These are phyloP conservation scores for Macrolepiota dolichaula DNA, from an alignment of 768 basidiomycete genomes.

Conservation along the genomic window DNA sequence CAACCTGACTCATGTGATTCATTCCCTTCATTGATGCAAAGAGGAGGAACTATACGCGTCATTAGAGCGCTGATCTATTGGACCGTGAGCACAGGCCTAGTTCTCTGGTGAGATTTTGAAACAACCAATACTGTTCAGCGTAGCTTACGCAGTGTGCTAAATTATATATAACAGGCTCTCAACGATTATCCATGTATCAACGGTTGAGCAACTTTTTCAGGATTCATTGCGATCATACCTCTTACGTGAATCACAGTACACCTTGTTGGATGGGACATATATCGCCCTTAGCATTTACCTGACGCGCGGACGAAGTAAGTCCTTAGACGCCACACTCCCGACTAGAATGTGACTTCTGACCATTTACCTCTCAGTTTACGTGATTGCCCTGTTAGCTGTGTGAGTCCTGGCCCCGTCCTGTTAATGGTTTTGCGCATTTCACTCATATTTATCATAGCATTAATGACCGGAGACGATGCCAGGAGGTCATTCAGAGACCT, in stretches of 20 bases:
- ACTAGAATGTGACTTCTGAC: not conserved
- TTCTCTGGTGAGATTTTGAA: not conserved
- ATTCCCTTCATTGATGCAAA: not conserved
- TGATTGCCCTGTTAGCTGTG: slow-evolving; percentile 1
- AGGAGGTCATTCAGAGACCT: slow-evolving; percentile 1
- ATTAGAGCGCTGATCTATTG: not conserved
- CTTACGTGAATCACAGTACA: not conserved
- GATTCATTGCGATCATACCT: not conserved
- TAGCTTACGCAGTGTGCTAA: not conserved
- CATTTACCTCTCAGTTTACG: not conserved
- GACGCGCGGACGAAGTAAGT: not conserved
- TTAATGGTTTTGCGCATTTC: too few relatives aligned
- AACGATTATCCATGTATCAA: not conserved
- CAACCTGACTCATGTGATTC: not conserved
- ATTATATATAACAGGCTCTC: not conserved
- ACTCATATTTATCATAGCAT: not conserved
- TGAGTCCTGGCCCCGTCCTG: not conserved
- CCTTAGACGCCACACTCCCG: too few relatives aligned
- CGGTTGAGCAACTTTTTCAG: not conserved
- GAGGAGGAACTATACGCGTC: not conserved
- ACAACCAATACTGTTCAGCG: not conserved
- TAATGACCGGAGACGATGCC: not conserved
- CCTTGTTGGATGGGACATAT: not conserved
- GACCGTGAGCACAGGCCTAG: slow-evolving; percentile 1
- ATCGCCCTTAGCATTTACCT: not conserved